Percentiles rank a stretch among this genome's conserved stretches.
Conservation (phyloP, 441 rosid species). For the Rhodomyrtus psidioides region DNA sequence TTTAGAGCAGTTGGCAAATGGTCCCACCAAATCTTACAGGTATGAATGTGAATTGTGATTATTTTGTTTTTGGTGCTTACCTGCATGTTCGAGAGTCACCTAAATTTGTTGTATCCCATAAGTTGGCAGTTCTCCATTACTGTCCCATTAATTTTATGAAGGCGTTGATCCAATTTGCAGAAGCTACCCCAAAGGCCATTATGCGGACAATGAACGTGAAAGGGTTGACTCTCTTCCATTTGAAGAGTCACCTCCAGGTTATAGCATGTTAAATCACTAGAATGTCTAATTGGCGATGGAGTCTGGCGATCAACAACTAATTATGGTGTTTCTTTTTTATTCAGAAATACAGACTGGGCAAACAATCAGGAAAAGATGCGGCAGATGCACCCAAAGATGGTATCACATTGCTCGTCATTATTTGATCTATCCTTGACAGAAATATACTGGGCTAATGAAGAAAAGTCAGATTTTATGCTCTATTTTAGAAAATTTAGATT, state of each 20-base stretch:
- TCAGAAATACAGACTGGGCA: slow-evolving; percentile 71
- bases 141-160: neutral
- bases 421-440: neutral
- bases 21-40: too few species aligned
- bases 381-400: slow-evolving; percentile 45
- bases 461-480: neutral
- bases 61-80: neutral
- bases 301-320: neutral
- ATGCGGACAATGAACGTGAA: slow-evolving; percentile 71
- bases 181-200: slow-evolving; percentile 70
- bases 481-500: neutral
- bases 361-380: slow-evolving; percentile 51
- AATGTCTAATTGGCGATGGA: neutral
- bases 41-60: neutral
- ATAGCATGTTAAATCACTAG: neutral
- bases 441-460: neutral
- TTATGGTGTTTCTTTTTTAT: neutral
- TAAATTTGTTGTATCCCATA: neutral
- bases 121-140: slow-evolving; percentile 1
- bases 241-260: slow-evolving; percentile 78
- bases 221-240: slow-evolving; percentile 63
- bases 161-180: slow-evolving; percentile 19
- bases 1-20: too few species aligned
- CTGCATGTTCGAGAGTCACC: neutral
- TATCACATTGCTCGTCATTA: neutral